These are phyloP conservation scores for Boehmeria nivea DNA, from an alignment of 306 rosid genomes.

Conservation along the genomic window DNA sequence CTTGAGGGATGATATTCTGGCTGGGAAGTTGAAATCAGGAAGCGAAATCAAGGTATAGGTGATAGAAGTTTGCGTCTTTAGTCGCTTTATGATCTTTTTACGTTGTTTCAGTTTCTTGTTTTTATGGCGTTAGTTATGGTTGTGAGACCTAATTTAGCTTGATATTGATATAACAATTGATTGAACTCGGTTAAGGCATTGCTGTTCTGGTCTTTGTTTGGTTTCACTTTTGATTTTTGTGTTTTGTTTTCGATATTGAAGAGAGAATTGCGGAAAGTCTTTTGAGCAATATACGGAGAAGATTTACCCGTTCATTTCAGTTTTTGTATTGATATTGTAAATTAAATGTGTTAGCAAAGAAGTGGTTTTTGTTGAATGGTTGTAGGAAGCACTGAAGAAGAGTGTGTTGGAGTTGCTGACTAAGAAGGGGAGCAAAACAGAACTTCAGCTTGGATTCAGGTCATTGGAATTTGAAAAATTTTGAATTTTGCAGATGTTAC, in stretches of 20 bases:
- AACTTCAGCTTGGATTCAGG: constrained; percentile 57
- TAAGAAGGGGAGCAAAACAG: constrained; percentile 42
- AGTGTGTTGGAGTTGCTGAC: constrained; percentile 39
- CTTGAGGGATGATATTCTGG: constrained; percentile 70
- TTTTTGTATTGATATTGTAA: neutral
- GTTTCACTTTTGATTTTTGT: too few relatives aligned
- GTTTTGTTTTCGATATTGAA: too few relatives aligned
- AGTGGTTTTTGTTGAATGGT: constrained; percentile 27
- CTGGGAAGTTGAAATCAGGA: constrained; percentile 92
- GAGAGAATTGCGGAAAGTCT: too few relatives aligned
- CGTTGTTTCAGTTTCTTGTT: neutral
- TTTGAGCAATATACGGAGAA: too few relatives aligned
- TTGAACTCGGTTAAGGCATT: too few relatives aligned
- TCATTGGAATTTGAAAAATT: neutral
- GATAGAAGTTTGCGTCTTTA: neutral
- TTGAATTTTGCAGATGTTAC: neutral
- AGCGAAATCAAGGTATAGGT: constrained; percentile 71
- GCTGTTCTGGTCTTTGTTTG: too few relatives aligned
- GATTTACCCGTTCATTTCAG: neutral
- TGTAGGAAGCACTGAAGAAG: constrained; percentile 69
- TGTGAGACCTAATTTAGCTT: too few relatives aligned
- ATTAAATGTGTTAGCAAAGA: neutral
- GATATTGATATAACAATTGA: too few relatives aligned
- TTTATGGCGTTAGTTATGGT: too few relatives aligned
- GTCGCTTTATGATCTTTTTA: too few relatives aligned